Conservation (phyloP, 148 eudicot genomes). For the Fagopyrum homotropicum region DNA sequence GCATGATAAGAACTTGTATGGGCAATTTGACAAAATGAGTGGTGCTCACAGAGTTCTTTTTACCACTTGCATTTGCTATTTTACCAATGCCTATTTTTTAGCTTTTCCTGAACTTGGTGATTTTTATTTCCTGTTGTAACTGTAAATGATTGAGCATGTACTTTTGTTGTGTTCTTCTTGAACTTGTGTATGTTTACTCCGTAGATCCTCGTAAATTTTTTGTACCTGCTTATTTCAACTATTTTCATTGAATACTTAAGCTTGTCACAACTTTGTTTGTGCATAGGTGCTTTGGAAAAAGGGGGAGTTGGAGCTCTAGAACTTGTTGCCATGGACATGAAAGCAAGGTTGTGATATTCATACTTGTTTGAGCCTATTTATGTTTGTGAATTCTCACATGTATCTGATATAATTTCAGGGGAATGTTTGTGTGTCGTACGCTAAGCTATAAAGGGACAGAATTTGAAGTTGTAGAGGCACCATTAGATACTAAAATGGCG, state of each 20-base stretch:
- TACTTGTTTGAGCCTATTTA: neutral
- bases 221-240: neutral
- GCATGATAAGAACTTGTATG: neutral
- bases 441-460: conserved; percentile 95
- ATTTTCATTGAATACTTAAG: neutral
- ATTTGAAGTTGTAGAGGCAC: conserved; percentile 91
- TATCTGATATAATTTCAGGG: conserved; percentile 38
- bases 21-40: neutral
- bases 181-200: neutral
- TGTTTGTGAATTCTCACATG: conserved; percentile 9
- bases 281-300: conserved; percentile 78
- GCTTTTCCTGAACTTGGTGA: neutral
- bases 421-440: conserved; percentile 97
- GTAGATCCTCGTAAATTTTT: neutral
- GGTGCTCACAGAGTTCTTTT: neutral
- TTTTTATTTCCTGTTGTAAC: neutral
- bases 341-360: conserved; percentile 67
- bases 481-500: conserved; percentile 73
- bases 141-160: neutral
- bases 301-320: conserved; percentile 99
- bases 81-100: neutral
- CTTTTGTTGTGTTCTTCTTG: neutral
- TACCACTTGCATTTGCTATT: neutral
- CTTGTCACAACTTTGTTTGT: neutral
- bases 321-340: conserved; percentile 99